phyloP scores from a whole-genome alignment of 306 rosid genomes.

The Lupinus albus region DNA sequence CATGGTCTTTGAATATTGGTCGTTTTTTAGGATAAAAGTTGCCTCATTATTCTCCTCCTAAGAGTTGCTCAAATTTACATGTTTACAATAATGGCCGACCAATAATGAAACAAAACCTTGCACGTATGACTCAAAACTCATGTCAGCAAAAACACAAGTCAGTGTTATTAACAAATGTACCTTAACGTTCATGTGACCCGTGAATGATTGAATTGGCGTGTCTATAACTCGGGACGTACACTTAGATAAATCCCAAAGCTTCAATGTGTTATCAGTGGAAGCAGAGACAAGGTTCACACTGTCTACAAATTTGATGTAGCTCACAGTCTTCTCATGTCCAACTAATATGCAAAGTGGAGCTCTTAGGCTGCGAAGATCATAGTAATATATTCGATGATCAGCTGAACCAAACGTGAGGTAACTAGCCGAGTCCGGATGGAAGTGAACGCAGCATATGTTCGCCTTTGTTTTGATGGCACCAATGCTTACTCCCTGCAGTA shows the following conservation, averaged over 20 bases:
- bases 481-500: conserved; percentile 88
- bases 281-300: conserved; percentile 70
- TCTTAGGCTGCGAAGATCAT: conserved; percentile 79
- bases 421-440: conserved; percentile 77
- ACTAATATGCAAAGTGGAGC: conserved; percentile 77
- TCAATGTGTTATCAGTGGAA: conserved; percentile 86
- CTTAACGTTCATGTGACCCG: conserved; percentile 91
- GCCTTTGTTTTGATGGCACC: conserved; percentile 96
- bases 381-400: conserved; percentile 86
- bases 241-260: conserved; percentile 94
- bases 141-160: background rate
- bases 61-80: background rate
- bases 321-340: conserved; percentile 93
- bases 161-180: conserved; percentile 47
- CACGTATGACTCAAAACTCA: background rate
- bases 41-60: background rate
- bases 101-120: conserved; percentile 25
- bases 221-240: conserved; percentile 80
- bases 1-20: background rate
- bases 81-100: no score
- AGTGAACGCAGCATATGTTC: conserved; percentile 94
- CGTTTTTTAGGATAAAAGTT: background rate
- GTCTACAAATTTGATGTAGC: conserved; percentile 85
- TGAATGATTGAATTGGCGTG: conserved; percentile 75
- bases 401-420: conserved; percentile 95